These are phyloP conservation scores for Thinopyrum elongatum DNA, from an alignment of 176 grass and related monocot genomes.

Conservation along the genomic window DNA sequence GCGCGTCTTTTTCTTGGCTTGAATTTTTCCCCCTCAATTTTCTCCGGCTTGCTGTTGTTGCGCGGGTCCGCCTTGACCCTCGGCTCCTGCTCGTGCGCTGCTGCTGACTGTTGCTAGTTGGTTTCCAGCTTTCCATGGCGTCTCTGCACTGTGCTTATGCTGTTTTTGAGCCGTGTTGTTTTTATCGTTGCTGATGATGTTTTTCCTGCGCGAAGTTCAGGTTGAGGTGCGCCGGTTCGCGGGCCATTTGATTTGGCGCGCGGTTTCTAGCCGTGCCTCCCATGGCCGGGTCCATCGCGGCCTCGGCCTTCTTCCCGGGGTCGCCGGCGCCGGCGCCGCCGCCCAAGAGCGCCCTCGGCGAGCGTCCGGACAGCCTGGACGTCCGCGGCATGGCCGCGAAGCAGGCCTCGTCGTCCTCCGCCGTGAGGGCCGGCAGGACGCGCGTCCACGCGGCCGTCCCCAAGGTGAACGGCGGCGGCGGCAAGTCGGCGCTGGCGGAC, in stretches of 20 bases:
- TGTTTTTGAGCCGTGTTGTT: not conserved
- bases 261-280: not conserved
- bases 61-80: slow-evolving; percentile 13
- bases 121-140: not conserved
- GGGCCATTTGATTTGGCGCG: slow-evolving; percentile 1
- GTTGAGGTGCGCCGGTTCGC: not conserved
- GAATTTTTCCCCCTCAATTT: not conserved
- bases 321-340: slow-evolving; percentile 19
- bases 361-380: slow-evolving; percentile 45
- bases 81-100: not conserved
- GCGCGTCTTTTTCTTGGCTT: not conserved
- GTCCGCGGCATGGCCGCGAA: slow-evolving; percentile 50
- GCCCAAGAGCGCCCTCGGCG: slow-evolving; percentile 37
- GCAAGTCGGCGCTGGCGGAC: slow-evolving; percentile 44
- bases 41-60: not conserved
- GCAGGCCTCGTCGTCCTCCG: slow-evolving; percentile 33
- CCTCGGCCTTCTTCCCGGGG: slow-evolving; percentile 67
- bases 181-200: not conserved
- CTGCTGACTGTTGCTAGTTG: not conserved
- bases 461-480: slow-evolving; percentile 58
- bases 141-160: not conserved
- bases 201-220: slow-evolving; percentile 7
- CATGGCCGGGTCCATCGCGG: slow-evolving; percentile 73
- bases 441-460: slow-evolving; percentile 60
- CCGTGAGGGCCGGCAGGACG: slow-evolving; percentile 47